Base-by-base conservation (phyloP, 352 stramenopile genomes). In the Pythium angustatum region DNA sequence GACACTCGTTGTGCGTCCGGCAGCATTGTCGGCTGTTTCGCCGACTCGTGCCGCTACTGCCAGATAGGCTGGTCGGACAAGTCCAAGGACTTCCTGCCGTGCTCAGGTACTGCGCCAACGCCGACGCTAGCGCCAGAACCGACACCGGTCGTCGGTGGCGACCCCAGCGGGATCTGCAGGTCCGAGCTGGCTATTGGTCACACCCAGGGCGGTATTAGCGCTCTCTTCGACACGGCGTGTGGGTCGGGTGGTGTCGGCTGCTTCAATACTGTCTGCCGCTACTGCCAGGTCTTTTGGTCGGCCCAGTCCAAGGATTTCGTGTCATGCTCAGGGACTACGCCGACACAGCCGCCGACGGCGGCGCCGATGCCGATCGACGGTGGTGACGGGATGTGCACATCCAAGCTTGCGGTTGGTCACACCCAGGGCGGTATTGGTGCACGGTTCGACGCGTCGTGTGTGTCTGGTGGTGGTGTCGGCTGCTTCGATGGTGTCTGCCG, bases 251-350 rank as follows among this genome's bases (percentile, higher is more conserved):
- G 75, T 0, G 61, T 83, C n/a, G 75, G 75, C 2, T 83, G 75
- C 59, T 78, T 71, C 66, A 73, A 59, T 44, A 61, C 68, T 28
- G 56, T 66, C 43, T 83, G 76, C 54, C 73, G 76, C 24, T 79
- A 59, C 22, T 83, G 76, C 64, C 80, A 78, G 55, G n/a, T 66
- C 15, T 19, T 65, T 0, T 65, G 75, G 15, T 75, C 70, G 0
- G 63, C 68, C 5, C 64, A 81, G 63, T 80, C 75, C 17, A 50
- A 61, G n/a, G n/a, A 67, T 3, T 70, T 77, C 12, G 44, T 67
- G n/a, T 64, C 69, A 27, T 83, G 75, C 9, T 44, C 2, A 34
- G 49, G 10, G 22, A 47, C 19, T 7, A 45, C 51, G 34, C 33
- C 33, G 31, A 10, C 30, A 56, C n/a, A n/a, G n/a, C 12, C 22